Conservation (phyloP, 1,139 yeast genomes). For the Geotrichum cucujoidarum region DNA sequence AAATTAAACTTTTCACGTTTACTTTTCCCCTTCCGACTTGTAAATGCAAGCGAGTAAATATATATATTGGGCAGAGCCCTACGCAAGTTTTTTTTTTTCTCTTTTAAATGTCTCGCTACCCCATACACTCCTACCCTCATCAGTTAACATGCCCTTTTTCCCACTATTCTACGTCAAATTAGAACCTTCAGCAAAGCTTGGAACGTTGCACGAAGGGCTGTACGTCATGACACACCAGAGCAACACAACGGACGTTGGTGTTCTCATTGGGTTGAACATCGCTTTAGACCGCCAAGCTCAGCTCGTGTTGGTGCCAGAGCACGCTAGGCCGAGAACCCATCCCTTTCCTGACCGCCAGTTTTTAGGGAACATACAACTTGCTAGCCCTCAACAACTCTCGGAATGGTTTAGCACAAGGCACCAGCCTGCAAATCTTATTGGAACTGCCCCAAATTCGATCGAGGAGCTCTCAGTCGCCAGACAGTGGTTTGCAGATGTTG, state of each 20-base stretch:
- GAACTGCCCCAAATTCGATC: conserved; percentile 18
- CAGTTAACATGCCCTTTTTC: conserved; percentile 16
- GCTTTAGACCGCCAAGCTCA: conserved; percentile 18
- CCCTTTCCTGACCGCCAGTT: conserved; percentile 16
- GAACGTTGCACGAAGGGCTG: conserved; percentile 18
- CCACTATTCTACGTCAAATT: conserved; percentile 19
- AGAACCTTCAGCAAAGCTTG: conserved; percentile 17
- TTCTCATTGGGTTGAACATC: conserved; percentile 18
- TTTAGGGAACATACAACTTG: conserved; percentile 17
- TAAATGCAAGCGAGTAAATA: neutral
- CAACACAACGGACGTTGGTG: conserved; percentile 16
- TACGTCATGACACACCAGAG: conserved; percentile 20
- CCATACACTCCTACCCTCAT: neutral
- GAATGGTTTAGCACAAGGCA: conserved; percentile 19
- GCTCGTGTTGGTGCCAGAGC: conserved; percentile 18
- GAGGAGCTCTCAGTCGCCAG: conserved; percentile 19
- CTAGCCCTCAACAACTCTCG: conserved; percentile 17
- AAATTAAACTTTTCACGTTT: too few relatives aligned
- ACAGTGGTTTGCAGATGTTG: conserved; percentile 20
- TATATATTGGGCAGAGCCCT: neutral
- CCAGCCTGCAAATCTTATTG: conserved; percentile 16
- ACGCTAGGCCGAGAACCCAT: conserved; percentile 16
- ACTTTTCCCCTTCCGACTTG: neutral
- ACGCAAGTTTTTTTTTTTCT: neutral
- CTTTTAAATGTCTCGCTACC: neutral